Evolutionary conservation across 225 moss, liverwort and hornwort genomes (phyloP), one percentile per base, ranked within the genome.

Genomic region (Asterella californica): DNA sequence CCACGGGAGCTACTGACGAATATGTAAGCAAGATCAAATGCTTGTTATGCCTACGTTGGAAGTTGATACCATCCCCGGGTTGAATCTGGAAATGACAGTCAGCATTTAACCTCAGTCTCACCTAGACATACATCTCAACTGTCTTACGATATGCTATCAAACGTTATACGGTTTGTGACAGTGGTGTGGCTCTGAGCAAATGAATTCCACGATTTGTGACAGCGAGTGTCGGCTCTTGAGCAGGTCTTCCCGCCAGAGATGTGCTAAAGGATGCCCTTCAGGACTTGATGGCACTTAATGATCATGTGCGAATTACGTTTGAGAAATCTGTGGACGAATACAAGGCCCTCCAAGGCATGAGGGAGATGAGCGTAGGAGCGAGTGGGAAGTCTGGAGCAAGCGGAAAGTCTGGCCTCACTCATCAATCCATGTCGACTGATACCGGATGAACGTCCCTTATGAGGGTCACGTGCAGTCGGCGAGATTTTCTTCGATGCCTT

Each of bases 211-310:
- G 42, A 42, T 7, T 2, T 42, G 42, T 42, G 42, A 42, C 42
- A 42, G 42, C 7, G 30, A 9, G 30, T 73, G 63, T 45, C 29
- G 24, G 21, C 32, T 50, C 53, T 3, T 59, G 37, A 72, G 49
- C 87, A 95, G 92, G 95, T 73, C 86, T 81, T 29, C 80, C 90
- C 45, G 96, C 90, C 27, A 89, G 86, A 71, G 90, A 91, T 50
- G 88, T 92, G 4, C 80, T 94, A 11, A 94, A 94, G 80, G 96
- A 96, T 79, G 88, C 88, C 15, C 82, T 96, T 11, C 92, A 90
- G 47, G 92, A 91, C 80, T 83, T 94, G 53, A 83, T 85, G 72
- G 94, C 86, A 57, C 85, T 96, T 70, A 86, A 90, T 61, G 89
- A 92, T 55, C 88, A 91, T 70, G 90, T 90, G 37, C 82, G 84